These are phyloP conservation scores for Talaromyces adpressus DNA, from an alignment of 495 filamentous ascomycete genomes.

Conservation along the genomic window DNA sequence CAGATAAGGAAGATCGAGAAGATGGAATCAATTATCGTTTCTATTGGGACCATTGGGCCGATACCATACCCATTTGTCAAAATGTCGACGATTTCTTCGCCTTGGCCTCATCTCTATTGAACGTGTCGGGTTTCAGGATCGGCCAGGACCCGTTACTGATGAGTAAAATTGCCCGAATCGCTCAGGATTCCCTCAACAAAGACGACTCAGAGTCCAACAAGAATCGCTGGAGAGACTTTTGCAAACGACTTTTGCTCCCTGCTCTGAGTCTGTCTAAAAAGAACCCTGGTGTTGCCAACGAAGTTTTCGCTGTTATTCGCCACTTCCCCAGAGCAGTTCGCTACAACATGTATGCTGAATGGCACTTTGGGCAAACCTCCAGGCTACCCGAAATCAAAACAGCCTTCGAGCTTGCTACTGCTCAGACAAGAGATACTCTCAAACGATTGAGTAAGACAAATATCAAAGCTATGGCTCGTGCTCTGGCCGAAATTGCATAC, in stretches of 20 bases:
- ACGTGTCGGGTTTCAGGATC: slow-evolving; percentile 78
- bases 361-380: slow-evolving; percentile 72
- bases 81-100: slow-evolving; percentile 83
- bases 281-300: slow-evolving; percentile 77
- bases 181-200: slow-evolving; percentile 59
- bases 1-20: slow-evolving; percentile 64
- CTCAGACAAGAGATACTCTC: slow-evolving; percentile 73
- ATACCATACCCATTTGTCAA: slow-evolving; percentile 87
- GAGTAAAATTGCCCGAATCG: slow-evolving; percentile 74
- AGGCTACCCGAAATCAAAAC: slow-evolving; percentile 68
- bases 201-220: slow-evolving; percentile 64
- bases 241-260: slow-evolving; percentile 75
- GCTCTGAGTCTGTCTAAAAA: slow-evolving; percentile 73
- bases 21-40: slow-evolving; percentile 76
- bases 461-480: slow-evolving; percentile 73
- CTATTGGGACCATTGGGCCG: slow-evolving; percentile 97
- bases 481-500: slow-evolving; percentile 79
- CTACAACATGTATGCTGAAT: slow-evolving; percentile 89
- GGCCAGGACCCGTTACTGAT: slow-evolving; percentile 76
- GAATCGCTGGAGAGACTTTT: slow-evolving; percentile 70
- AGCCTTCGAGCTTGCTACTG: slow-evolving; percentile 66
- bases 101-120: slow-evolving; percentile 77
- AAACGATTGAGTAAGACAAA: slow-evolving; percentile 84
- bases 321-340: slow-evolving; percentile 67
- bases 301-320: slow-evolving; percentile 75